Evolutionary conservation across 1,284 basidiomycete genomes (phyloP).

Genomic region (Peniophora sp.): DNA sequence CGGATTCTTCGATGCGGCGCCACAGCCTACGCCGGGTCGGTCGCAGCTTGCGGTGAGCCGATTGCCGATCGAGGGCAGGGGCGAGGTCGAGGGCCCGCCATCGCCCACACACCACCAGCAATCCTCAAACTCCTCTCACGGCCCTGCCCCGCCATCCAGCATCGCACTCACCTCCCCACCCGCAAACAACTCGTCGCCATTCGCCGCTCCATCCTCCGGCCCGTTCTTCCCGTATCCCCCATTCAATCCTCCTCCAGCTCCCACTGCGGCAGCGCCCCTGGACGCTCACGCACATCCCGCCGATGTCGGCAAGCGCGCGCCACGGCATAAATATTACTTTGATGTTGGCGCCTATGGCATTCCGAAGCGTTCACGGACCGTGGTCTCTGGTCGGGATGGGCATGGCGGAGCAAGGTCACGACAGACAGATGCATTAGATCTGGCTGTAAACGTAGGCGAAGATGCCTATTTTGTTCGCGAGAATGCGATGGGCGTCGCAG

Average conservation of each 20-base stretch:
- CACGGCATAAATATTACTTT: conserved; percentile 45
- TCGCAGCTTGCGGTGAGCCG: conserved; percentile 35
- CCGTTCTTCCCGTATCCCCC: conserved; percentile 33
- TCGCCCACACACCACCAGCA: conserved; percentile 12
- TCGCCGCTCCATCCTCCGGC: conserved; percentile 15
- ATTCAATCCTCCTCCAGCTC: conserved; percentile 20
- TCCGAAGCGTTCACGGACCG: conserved; percentile 28
- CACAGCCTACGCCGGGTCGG: conserved; percentile 30
- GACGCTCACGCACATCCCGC: conserved; percentile 15
- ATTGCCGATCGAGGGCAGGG: conserved; percentile 36
- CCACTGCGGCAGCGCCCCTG: conserved; percentile 20
- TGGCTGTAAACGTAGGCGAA: conserved; percentile 74
- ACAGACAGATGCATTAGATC: conserved; percentile 24
- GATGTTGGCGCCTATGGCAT: conserved; percentile 74
- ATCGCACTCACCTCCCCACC: conserved; percentile 39
- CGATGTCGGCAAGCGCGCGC: conserved; percentile 25
- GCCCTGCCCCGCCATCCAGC: conserved; percentile 25
- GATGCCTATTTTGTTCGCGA: conserved; percentile 80
- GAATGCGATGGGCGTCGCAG: conserved; percentile 83
- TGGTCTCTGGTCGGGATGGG: conserved; percentile 22
- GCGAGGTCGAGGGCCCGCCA: conserved; percentile 32
- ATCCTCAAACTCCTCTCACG: conserved; percentile 15
- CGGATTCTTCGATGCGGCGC: conserved; percentile 39
- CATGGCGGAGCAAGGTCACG: conserved; percentile 14
- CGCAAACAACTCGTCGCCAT: conserved; percentile 22